Evolutionary conservation across 345 rosid genomes (phyloP).

Genomic region (Boechera divaricarpa): DNA sequence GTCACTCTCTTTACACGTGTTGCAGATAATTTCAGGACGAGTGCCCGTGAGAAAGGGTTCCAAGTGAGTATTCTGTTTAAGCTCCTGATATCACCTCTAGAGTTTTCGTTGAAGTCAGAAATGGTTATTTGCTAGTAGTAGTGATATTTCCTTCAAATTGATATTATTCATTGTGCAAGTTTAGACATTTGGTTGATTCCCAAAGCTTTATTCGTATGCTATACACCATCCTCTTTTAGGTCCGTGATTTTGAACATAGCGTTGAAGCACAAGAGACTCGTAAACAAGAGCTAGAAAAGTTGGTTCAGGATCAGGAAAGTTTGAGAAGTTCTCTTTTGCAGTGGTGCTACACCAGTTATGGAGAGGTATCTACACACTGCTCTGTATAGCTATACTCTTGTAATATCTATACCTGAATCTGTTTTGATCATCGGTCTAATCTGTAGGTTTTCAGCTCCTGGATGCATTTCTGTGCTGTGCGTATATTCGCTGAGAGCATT

Average conservation of each 20-base stretch:
- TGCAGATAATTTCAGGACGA: constrained; percentile 86
- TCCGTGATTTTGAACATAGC: constrained; percentile 92
- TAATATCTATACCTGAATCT: background rate
- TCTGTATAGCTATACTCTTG: constrained; percentile 1
- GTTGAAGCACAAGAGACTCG: constrained; percentile 83
- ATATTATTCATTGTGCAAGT: background rate
- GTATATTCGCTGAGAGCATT: constrained; percentile 91
- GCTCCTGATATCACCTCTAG: constrained; percentile 6
- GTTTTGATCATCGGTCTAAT: constrained; percentile 11
- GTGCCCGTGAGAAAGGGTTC: constrained; percentile 85
- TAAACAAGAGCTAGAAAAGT: constrained; percentile 82
- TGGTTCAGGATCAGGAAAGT: constrained; percentile 79
- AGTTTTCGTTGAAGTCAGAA: background rate
- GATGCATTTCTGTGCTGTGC: constrained; percentile 99
- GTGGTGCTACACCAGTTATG: constrained; percentile 97
- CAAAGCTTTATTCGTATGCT: constrained; percentile 1
- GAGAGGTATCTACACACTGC: constrained; percentile 65
- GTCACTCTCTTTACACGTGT: constrained; percentile 86
- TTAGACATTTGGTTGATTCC: constrained; percentile 27
- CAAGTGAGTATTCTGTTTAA: constrained; percentile 69
- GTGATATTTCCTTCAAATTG: constrained; percentile 3
- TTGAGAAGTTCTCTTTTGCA: constrained; percentile 91
- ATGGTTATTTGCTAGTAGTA: constrained; percentile 10
- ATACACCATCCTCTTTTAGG: constrained; percentile 50
- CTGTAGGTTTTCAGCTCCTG: constrained; percentile 95